Percentiles rank a stretch among this genome's conserved stretches.
phyloP scores from a whole-genome alignment of 768 basidiomycete species.

The Hydnomerulius pinastri region DNA sequence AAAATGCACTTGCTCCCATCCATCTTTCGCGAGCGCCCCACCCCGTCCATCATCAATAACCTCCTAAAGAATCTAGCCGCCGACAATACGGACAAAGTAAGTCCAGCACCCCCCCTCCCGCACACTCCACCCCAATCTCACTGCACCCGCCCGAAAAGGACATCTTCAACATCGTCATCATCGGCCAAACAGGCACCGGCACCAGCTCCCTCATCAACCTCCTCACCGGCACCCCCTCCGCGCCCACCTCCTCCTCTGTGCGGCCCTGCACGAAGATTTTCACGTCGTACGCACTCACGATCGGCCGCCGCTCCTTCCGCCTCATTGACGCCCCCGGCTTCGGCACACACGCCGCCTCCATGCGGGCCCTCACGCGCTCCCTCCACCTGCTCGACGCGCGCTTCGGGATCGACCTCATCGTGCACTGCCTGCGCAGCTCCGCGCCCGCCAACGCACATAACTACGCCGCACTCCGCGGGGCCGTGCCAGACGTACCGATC shows the following conservation, averaged over 20 bases:
- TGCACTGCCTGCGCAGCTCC: conserved; percentile 29
- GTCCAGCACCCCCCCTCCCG: not conserved
- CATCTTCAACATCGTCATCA: conserved; percentile 31
- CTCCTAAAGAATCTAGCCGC: conserved; percentile 26
- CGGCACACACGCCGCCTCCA: conserved; percentile 29
- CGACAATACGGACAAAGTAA: conserved; percentile 22
- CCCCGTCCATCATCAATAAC: conserved; percentile 21
- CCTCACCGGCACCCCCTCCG: conserved; percentile 23
- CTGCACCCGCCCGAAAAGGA: conserved; percentile 12
- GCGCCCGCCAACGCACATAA: conserved; percentile 31
- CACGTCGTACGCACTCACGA: conserved; percentile 24
- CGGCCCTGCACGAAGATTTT: conserved; percentile 28
- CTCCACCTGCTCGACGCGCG: conserved; percentile 30
- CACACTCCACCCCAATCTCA: not conserved
- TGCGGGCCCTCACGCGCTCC: conserved; percentile 23
- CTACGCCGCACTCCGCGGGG: conserved; percentile 26
- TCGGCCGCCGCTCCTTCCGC: conserved; percentile 29
- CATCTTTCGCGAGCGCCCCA: conserved; percentile 29
- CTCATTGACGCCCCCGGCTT: conserved; percentile 33
- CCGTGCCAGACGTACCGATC: conserved; percentile 34
- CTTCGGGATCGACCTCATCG: conserved; percentile 29
- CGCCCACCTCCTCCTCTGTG: conserved; percentile 29
- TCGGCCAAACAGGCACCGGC: conserved; percentile 34
- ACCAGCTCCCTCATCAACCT: conserved; percentile 46
- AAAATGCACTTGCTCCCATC: conserved; percentile 28